Evolutionary conservation across 306 rosid genomes (phyloP).

Genomic region (Albizia julibrissin): DNA sequence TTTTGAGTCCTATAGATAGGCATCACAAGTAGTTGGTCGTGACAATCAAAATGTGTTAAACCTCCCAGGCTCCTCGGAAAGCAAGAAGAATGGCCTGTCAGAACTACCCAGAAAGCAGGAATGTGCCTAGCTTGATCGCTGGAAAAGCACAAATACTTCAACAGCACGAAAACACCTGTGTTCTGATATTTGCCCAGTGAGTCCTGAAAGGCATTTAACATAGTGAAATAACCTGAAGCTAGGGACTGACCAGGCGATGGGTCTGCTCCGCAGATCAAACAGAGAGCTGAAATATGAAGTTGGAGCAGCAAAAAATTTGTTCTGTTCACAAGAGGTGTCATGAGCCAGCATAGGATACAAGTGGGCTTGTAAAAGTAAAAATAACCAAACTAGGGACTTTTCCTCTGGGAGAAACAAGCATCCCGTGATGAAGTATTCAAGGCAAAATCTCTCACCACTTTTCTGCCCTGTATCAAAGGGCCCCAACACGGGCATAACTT

Average conservation of each 20-base stretch:
- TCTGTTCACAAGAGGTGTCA: neutral
- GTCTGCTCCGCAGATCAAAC: neutral
- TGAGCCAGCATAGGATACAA: neutral
- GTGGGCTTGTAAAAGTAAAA: neutral
- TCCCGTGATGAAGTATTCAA: neutral
- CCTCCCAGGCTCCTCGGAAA: neutral
- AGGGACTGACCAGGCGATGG: neutral
- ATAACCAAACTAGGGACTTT: neutral
- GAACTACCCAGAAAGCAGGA: neutral
- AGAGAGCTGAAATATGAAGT: neutral
- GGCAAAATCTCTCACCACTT: neutral
- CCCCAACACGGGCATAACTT: neutral
- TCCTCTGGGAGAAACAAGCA: neutral
- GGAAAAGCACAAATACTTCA: neutral
- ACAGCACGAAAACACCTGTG: neutral
- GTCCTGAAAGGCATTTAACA: neutral
- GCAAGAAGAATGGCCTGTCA: neutral
- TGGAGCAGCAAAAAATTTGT: conserved; percentile 1
- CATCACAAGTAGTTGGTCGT: neutral
- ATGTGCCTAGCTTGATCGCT: neutral
- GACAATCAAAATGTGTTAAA: neutral
- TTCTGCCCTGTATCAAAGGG: neutral
- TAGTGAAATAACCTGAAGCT: neutral
- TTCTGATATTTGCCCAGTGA: neutral
- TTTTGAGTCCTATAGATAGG: neutral